Conservation (phyloP, 768 basidiomycete genomes). For the Solioccasus polychromus region DNA sequence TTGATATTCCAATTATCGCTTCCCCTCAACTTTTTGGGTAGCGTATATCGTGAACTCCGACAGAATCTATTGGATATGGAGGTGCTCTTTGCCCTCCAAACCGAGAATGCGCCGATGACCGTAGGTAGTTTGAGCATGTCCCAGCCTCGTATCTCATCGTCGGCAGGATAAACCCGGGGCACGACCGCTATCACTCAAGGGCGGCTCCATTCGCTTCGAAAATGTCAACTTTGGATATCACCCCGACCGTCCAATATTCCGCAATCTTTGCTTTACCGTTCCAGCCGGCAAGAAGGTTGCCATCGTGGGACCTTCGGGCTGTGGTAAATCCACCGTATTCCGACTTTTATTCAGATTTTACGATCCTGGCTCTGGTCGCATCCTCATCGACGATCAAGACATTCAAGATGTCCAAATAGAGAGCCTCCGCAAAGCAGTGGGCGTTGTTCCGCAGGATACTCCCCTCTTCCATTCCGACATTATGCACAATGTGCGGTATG, state of each 20-base stretch:
- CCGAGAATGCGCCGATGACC: slow-evolving; percentile 69
- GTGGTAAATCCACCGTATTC: slow-evolving; percentile 96
- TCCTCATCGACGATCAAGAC: slow-evolving; percentile 86
- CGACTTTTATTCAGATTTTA: slow-evolving; percentile 95
- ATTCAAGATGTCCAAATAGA: slow-evolving; percentile 68
- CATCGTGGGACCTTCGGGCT: slow-evolving; percentile 95
- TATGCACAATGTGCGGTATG: slow-evolving; percentile 94
- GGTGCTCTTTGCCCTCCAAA: slow-evolving; percentile 84
- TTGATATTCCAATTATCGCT: slow-evolving; percentile 96
- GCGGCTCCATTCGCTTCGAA: slow-evolving; percentile 90
- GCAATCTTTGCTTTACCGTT: slow-evolving; percentile 80
- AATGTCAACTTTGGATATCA: slow-evolving; percentile 92
- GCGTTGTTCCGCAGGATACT: slow-evolving; percentile 97
- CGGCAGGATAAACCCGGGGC: slow-evolving; percentile 67
- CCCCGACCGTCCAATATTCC: slow-evolving; percentile 89
- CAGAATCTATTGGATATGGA: slow-evolving; percentile 99
- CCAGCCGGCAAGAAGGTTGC: slow-evolving; percentile 97
- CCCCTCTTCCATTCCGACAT: slow-evolving; percentile 96
- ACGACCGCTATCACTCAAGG: slow-evolving; percentile 62
- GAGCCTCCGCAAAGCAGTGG: slow-evolving; percentile 71
- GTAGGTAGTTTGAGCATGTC: slow-evolving; percentile 32
- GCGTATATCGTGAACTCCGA: slow-evolving; percentile 94
- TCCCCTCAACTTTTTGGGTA: slow-evolving; percentile 95
- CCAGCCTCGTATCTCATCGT: background rate
- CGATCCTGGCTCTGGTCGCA: slow-evolving; percentile 75